phyloP scores from a whole-genome alignment of 2,329 filamentous ascomycete genomes.

The Helicocarpus griseus region DNA sequence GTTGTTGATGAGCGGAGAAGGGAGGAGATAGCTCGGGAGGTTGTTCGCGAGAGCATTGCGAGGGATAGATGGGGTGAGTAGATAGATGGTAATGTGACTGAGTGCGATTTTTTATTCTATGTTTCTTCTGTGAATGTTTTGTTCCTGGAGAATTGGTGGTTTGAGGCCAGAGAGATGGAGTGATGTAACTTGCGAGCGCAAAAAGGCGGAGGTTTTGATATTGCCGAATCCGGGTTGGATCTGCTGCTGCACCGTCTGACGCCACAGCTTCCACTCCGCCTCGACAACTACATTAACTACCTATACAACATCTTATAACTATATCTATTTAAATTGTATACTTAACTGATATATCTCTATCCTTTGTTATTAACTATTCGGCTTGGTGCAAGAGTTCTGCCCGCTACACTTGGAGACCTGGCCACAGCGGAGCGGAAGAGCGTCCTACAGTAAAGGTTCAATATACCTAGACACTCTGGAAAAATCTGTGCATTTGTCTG shows the following conservation, averaged over 20 bases:
- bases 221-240: neutral
- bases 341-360: too few species aligned
- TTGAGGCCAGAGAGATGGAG: neutral
- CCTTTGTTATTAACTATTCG: too few species aligned
- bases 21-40: slow-evolving; percentile 31
- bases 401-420: too few species aligned
- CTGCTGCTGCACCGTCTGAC: neutral
- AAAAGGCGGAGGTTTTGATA: neutral
- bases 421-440: too few species aligned
- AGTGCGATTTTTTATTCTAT: neutral
- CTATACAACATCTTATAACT: neutral
- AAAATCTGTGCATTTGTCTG: too few species aligned
- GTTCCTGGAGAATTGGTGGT: neutral
- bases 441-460: too few species aligned
- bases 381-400: too few species aligned
- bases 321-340: too few species aligned
- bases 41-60: slow-evolving; percentile 33
- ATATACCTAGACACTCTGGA: too few species aligned
- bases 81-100: neutral
- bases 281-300: neutral
- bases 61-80: slow-evolving; percentile 9
- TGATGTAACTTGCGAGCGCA: neutral
- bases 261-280: neutral
- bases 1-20: slow-evolving; percentile 17
- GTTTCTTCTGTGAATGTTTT: neutral